These are phyloP conservation scores for Quercus gilva DNA, from an alignment of 306 rosid species.

Conservation along the genomic window DNA sequence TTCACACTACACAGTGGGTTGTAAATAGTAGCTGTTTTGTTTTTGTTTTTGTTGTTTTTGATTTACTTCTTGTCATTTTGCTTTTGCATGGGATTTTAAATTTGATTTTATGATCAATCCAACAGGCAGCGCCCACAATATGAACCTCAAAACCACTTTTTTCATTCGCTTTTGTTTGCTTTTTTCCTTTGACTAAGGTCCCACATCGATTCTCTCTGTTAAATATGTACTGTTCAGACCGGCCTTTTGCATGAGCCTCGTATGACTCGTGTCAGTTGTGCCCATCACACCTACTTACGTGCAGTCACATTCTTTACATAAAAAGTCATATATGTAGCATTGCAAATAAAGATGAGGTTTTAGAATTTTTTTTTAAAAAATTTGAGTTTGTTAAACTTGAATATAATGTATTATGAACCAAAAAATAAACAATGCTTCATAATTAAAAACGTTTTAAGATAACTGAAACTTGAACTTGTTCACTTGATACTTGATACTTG, in stretches of 20 bases:
- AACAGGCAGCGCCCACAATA: constrained; percentile 55
- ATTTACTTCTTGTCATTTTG: not conserved
- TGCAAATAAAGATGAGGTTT: too few relatives aligned
- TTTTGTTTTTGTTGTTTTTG: not conserved
- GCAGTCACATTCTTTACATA: not conserved
- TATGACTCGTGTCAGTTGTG: too few relatives aligned
- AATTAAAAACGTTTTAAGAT: too few relatives aligned
- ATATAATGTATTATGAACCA: too few relatives aligned
- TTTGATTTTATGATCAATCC: not conserved
- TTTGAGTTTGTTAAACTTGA: too few relatives aligned
- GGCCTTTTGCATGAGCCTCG: not conserved
- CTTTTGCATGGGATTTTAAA: not conserved
- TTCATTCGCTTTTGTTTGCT: too few relatives aligned
- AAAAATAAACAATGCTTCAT: too few relatives aligned
- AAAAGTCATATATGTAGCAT: not conserved
- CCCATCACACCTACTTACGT: not conserved
- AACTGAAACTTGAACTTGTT: too few relatives aligned
- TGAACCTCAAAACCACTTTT: constrained; percentile 41
- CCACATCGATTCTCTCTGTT: constrained; percentile 11
- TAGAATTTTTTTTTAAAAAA: too few relatives aligned
- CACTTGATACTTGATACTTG: too few relatives aligned
- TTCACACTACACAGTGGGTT: too few relatives aligned
- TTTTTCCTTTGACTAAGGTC: not conserved
- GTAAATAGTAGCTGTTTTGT: not conserved
- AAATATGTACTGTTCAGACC: constrained; percentile 1